A percentile compares a stretch with the other conserved stretches of the same genome.
Evolutionary conservation across 164 flowering plant species (phyloP).

Genomic region (Kalanchoe fedtschenkoi): DNA sequence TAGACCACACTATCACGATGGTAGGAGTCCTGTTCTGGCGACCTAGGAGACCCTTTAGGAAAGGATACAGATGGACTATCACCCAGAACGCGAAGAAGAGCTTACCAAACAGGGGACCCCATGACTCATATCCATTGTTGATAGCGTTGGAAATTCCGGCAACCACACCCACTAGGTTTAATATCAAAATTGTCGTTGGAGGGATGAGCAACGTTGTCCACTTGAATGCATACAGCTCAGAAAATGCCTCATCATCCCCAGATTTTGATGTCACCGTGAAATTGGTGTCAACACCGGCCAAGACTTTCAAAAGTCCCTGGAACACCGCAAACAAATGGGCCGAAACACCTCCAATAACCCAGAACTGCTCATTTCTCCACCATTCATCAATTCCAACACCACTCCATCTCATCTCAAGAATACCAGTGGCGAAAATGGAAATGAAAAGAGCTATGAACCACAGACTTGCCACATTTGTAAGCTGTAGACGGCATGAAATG

Average conservation of each 20-base stretch:
- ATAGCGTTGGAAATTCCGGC: slow-evolving; percentile 8
- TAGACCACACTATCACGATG: slow-evolving; percentile 9
- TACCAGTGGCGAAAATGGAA: slow-evolving; percentile 7
- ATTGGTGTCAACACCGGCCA: slow-evolving; percentile 7
- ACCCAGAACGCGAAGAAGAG: slow-evolving; percentile 10
- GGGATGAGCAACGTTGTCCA: slow-evolving; percentile 9
- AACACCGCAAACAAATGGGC: slow-evolving; percentile 7
- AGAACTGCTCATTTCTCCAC: slow-evolving; percentile 10
- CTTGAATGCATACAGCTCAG: slow-evolving; percentile 7
- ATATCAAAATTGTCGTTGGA: slow-evolving; percentile 5
- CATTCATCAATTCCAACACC: slow-evolving; percentile 8
- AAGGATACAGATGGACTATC: slow-evolving; percentile 8
- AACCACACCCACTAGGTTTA: slow-evolving; percentile 8
- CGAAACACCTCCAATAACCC: slow-evolving; percentile 8
- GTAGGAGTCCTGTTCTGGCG: slow-evolving; percentile 8
- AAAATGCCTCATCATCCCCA: slow-evolving; percentile 6
- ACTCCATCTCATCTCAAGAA: slow-evolving; percentile 9
- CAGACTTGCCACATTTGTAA: slow-evolving; percentile 5
- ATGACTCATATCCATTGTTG: slow-evolving; percentile 10
- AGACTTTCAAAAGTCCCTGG: slow-evolving; percentile 9
- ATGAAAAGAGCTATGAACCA: slow-evolving; percentile 4
- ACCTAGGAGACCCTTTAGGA: slow-evolving; percentile 9
- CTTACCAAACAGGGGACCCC: slow-evolving; percentile 9
- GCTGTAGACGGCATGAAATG: background rate
- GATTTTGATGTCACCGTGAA: slow-evolving; percentile 8